Evolutionary conservation across 2,329 filamentous ascomycete species (phyloP), one percentile per base, ranked within the genome.

Genomic region (Fusarium devonianum): DNA sequence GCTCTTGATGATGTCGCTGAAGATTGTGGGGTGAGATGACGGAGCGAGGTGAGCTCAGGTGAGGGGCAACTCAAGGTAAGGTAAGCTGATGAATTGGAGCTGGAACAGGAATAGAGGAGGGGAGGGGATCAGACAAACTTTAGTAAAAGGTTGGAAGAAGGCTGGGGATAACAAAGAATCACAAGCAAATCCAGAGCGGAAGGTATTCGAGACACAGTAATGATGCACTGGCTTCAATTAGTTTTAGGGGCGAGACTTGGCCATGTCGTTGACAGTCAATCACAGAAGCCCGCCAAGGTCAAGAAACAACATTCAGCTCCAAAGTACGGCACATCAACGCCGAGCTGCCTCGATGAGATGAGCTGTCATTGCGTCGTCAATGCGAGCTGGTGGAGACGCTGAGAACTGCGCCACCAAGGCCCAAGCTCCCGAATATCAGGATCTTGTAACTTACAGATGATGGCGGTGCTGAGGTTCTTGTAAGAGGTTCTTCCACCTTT

Each of bases 401-500:
- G 14, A 6, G 34, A 44, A 58, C 62, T 58, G 57, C 55, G 60
- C 55, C 56, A 61, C 60, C 42, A 30, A 51, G 14, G 18, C 33
- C 32, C 38, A 39, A 43, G 54, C 45, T 53, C 40, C 46, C 41
- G 40, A 34, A 17, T 12, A 18, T 32, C 32, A 19, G 32, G n/a
- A 7, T 7, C 23, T 26, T 26, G 10, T n/a, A 26, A 25, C 22
- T 25, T 25, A n/a, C n/a, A n/a, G n/a, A n/a, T n/a, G n/a, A n/a
- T n/a, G n/a, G n/a, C n/a, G n/a, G n/a, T n/a, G n/a, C 7, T 28
- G 16, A 9, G 17, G 36, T 28, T 32, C 7, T 34, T 32, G 26
- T 56, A n/a, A n/a, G n/a, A n/a, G n/a, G n/a, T n/a, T n/a, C n/a
- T n/a, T n/a, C n/a, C n/a, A n/a, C n/a, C n/a, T n/a, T n/a, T n/a